Evolutionary conservation across 164 flowering plant genomes (phyloP).

Genomic region (Annona squamosa): DNA sequence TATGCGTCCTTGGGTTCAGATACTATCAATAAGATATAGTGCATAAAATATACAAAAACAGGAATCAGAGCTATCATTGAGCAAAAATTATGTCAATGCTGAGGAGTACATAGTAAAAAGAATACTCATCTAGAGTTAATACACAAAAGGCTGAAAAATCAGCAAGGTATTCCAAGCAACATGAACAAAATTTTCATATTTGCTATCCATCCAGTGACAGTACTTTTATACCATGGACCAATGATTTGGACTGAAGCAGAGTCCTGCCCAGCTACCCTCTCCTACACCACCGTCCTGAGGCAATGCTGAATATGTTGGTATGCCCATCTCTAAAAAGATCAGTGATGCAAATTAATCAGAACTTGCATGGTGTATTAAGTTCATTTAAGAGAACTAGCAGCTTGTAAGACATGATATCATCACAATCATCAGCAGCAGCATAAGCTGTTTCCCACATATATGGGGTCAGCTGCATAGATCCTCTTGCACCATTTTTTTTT

Average conservation of each 20-base stretch:
- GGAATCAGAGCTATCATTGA: not conserved
- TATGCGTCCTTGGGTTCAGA: no score
- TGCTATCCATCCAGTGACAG: not conserved
- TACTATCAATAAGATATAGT: not conserved
- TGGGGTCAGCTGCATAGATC: no score
- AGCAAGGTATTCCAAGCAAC: not conserved
- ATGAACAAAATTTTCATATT: not conserved
- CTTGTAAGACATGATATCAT: no score
- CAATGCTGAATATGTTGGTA: constrained; percentile 53
- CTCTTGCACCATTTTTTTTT: no score
- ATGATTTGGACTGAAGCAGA: constrained; percentile 68
- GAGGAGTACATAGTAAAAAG: not conserved
- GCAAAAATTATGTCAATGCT: not conserved
- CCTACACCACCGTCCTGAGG: constrained; percentile 77
- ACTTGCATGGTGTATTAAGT: no score
- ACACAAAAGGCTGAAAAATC: not conserved
- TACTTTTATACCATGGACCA: constrained; percentile 53
- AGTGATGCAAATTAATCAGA: constrained; percentile 5
- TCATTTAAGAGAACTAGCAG: no score
- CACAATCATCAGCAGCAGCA: no score
- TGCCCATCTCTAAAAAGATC: constrained; percentile 51
- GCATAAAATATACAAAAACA: not conserved
- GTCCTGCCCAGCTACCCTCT: constrained; percentile 86
- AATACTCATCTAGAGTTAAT: not conserved
- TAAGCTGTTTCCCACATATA: no score